Evolutionary conservation across 2,329 filamentous ascomycete genomes (phyloP).

Genomic region (Chrysosporium queenslandicum): DNA sequence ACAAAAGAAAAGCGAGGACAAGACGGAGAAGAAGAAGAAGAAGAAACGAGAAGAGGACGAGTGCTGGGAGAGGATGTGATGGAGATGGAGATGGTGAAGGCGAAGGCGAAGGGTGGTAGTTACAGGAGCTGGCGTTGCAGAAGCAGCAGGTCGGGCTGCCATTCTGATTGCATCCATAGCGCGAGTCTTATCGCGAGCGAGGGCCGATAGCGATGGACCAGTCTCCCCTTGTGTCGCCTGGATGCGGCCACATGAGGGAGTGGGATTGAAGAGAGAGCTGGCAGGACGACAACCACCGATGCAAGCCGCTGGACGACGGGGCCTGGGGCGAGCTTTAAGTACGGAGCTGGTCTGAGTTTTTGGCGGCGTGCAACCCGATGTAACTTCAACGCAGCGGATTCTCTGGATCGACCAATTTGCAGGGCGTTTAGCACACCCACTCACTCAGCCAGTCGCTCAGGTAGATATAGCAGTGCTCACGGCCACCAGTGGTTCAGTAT

Average conservation of each 20-base stretch:
- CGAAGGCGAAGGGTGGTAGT: not conserved
- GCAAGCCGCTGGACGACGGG: conserved; percentile 9
- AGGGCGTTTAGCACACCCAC: no score
- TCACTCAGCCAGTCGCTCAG: no score
- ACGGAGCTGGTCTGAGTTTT: not conserved
- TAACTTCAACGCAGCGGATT: no score
- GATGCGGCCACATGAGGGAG: conserved; percentile 8
- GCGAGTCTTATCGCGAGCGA: not conserved
- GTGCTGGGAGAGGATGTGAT: conserved; percentile 1
- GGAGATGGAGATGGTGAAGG: not conserved
- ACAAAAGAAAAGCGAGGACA: not conserved
- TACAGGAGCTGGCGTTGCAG: conserved; percentile 7
- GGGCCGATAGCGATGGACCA: not conserved
- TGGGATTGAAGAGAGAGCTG: not conserved
- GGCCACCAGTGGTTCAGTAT: no score
- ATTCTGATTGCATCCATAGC: conserved; percentile 14
- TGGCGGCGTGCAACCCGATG: not conserved
- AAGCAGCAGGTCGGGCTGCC: conserved; percentile 6
- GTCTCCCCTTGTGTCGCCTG: conserved; percentile 8
- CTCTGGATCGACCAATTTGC: no score
- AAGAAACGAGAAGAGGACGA: not conserved
- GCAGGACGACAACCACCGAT: conserved; percentile 2
- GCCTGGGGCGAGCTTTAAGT: conserved; percentile 5
- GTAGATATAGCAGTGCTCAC: no score
- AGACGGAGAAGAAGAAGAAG: not conserved